Base-by-base conservation (phyloP, 2,329 filamentous ascomycete genomes). In the Colletotrichum navitas region DNA sequence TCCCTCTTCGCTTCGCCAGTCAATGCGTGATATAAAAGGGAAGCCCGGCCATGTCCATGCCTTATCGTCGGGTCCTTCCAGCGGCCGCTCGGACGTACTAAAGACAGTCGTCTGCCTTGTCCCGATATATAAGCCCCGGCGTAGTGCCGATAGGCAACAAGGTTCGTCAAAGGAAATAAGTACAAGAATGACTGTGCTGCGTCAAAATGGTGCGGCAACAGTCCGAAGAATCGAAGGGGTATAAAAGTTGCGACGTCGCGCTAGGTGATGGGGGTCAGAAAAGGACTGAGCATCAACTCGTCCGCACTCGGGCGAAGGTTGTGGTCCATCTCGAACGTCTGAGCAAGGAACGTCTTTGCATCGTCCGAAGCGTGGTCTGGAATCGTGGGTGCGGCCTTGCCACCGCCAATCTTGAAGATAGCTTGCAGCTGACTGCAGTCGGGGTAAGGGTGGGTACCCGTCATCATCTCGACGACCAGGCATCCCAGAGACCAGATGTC, bases 401-500 rank as follows among this genome's bases (percentile, higher is more conserved):
- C 91, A 74, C 93, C 94, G 49, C 95, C 95, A 80, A 99, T 98
- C 85, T 97, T 97, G 87, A 99, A 99, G 78, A 99, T 98, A 72
- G 96, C 96, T 81, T 99, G 96, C 74, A 99, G 86, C 82, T 99
- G 97, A 72, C 94, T 97, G 85, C 94, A 97, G 83, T 97, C 95
- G 0, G 96, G 96, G 87, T 98, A 98, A 1, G 96, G 96, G 80
- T 98, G 96, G 55, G 91, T 93, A 67, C 96, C 96, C 16, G 96
- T 98, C 87, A 98, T 97, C 96, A 99, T 99, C 85, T 99, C 96
- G 32, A 99, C 95, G 18, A 99, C 94, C 63, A 99, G 86, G 80
- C 96, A 99, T 43, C 96, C 96, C 32, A 99, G 89, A 56, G 94
- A 97, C 96, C 96, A 99, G 76, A 99, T 99, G 78, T 99, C 96